These are phyloP conservation scores for Tricholoma sp. DNA, from an alignment of 768 basidiomycete genomes.

Conservation along the genomic window DNA sequence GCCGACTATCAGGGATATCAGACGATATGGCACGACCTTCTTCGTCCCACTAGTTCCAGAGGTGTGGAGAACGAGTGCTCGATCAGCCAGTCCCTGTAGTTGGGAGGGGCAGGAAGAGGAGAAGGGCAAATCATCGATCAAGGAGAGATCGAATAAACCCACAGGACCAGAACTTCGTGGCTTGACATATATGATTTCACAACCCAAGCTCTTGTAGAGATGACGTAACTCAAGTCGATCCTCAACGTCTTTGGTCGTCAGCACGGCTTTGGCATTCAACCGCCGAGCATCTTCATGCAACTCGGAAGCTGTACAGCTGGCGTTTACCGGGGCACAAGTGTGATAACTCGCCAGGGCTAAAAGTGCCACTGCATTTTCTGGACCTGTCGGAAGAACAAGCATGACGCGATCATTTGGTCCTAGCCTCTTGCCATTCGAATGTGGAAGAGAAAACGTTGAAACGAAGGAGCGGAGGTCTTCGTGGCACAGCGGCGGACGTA, in stretches of 20 bases:
- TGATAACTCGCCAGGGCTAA: constrained; percentile 38
- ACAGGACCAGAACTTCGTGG: constrained; percentile 28
- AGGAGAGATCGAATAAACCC: constrained; percentile 36
- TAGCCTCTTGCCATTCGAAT: constrained; percentile 22
- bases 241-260: constrained; percentile 36
- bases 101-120: constrained; percentile 20
- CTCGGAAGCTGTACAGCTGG: constrained; percentile 39
- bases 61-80: constrained; percentile 53
- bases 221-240: constrained; percentile 31
- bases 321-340: constrained; percentile 43
- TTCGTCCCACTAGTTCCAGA: constrained; percentile 55
- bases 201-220: constrained; percentile 30
- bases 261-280: constrained; percentile 35
- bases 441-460: constrained; percentile 34
- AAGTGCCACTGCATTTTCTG: constrained; percentile 42
- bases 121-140: constrained; percentile 18
- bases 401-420: constrained; percentile 43
- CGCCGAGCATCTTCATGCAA: constrained; percentile 37
- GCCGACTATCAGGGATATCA: constrained; percentile 38
- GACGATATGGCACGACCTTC: constrained; percentile 42
- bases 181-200: constrained; percentile 34
- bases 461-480: constrained; percentile 32
- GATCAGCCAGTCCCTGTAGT: constrained; percentile 36
- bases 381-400: constrained; percentile 39
- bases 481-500: constrained; percentile 31